phyloP scores from a whole-genome alignment of 2,329 filamentous ascomycete species.

The Incumbomyces delicatus region DNA sequence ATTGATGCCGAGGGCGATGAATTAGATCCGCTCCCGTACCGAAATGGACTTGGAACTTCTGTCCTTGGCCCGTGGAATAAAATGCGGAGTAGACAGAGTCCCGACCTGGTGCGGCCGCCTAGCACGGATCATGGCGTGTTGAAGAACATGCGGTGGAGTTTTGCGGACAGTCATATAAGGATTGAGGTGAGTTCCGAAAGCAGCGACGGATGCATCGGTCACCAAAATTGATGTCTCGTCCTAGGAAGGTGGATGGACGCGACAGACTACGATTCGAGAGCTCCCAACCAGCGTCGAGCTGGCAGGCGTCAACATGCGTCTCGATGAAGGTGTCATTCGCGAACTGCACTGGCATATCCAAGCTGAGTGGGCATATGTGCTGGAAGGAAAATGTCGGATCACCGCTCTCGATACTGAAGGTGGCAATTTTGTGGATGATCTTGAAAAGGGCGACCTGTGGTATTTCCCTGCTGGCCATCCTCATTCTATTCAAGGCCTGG shows the following conservation, averaged over 20 bases:
- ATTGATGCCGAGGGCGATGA: constrained; percentile 51
- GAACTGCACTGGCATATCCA: constrained; percentile 77
- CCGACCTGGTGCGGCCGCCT: constrained; percentile 61
- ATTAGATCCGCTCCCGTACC: constrained; percentile 56
- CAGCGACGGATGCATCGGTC: not conserved
- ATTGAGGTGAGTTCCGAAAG: constrained; percentile 43
- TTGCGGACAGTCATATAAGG: constrained; percentile 53
- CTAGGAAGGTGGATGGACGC: constrained; percentile 66
- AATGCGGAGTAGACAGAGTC: constrained; percentile 58
- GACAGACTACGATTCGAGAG: constrained; percentile 48
- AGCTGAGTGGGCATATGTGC: constrained; percentile 67
- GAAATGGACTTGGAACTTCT: constrained; percentile 54
- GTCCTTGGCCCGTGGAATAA: constrained; percentile 62
- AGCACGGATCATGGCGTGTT: constrained; percentile 63
- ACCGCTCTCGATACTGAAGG: constrained; percentile 67
- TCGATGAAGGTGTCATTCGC: constrained; percentile 61
- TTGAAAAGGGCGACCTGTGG: constrained; percentile 69
- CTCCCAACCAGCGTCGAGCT: constrained; percentile 47
- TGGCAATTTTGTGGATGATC: constrained; percentile 65
- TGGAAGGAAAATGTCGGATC: constrained; percentile 60
- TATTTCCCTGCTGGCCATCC: constrained; percentile 71
- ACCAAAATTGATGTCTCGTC: not conserved
- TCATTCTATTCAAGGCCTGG: constrained; percentile 65
- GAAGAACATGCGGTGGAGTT: constrained; percentile 64
- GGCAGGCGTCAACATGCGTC: constrained; percentile 68